Base-by-base conservation (phyloP, 331 rosid genomes). In the Dryas integrifolia region DNA sequence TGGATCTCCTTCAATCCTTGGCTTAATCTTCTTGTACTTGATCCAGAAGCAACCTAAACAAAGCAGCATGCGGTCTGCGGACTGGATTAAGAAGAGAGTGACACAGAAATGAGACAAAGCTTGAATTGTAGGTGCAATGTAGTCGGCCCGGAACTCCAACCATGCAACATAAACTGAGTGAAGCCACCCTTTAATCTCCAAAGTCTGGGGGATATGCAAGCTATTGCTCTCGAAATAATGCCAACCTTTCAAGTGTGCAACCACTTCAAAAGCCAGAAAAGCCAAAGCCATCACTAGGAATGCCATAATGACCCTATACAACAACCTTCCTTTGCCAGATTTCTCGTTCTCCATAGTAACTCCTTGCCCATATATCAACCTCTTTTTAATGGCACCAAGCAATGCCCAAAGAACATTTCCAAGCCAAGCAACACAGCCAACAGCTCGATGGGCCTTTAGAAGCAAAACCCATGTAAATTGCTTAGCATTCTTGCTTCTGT, bases 381-480 rank as follows among this genome's bases (percentile, higher is more conserved):
- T 84, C 64, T 86, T 81, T 56, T 79, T 81, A 16, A 77, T 74
- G 18, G 85, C 68, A 67, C 67, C 67, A n/a, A 58, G 18, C 76
- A 72, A 58, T n/a, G 40, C 64, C 76, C 76, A 72, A 15, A 58
- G n/a, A 46, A n/a, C 67, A 56, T 64, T 81, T 55, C 82, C 85
- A n/a, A 83, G 38, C 88, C 88, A 86, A 39, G 83, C 63, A 64
- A 79, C 59, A 12, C 73, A 79, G 57, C 79, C 75, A 49, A 86
- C 75, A 63, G 77, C 83, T 74, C 68, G 76, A 18, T 81, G 88
- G 0, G 85, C 90, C 64, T 76, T 84, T 7, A 86, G 86, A 78
- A 86, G 76, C 70, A 86, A 70, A 77, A 79, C 76, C 90, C 90
- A 83, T 40, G 85, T 71, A 63, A 84, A 81, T 6, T 86, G 88